phyloP scores from a whole-genome alignment of 2,329 filamentous ascomycete genomes.

The Chrysosporium queenslandicum region DNA sequence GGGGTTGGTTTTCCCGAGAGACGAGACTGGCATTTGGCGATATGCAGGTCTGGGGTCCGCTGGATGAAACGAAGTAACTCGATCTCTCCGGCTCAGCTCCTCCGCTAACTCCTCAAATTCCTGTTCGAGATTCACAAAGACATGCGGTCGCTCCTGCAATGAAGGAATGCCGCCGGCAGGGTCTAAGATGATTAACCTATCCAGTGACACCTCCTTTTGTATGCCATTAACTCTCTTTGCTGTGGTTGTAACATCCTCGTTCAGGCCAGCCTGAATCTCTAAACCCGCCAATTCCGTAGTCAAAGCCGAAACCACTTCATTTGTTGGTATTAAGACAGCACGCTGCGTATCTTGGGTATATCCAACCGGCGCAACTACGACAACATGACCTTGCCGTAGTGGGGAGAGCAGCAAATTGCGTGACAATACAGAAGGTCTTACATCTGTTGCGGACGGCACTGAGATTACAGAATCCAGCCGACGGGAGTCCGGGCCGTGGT shows the following conservation, averaged over 20 bases:
- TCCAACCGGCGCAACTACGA: conserved; percentile 57
- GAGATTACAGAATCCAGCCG: conserved; percentile 52
- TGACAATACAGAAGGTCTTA: conserved; percentile 31
- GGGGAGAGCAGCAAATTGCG: conserved; percentile 53
- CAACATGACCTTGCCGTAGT: conserved; percentile 57
- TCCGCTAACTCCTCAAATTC: conserved; percentile 63
- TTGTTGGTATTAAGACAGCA: conserved; percentile 42
- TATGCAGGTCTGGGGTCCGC: not conserved
- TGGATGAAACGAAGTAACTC: not conserved
- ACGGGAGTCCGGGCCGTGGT: conserved; percentile 58
- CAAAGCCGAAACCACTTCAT: conserved; percentile 64
- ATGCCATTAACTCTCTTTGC: conserved; percentile 33
- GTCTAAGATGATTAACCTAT: conserved; percentile 82
- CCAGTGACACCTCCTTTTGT: conserved; percentile 53
- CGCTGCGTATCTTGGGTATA: conserved; percentile 45
- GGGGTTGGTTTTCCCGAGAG: conserved; percentile 32
- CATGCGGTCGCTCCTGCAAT: conserved; percentile 53
- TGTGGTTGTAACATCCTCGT: conserved; percentile 36
- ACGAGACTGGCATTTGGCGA: conserved; percentile 12
- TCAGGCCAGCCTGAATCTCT: conserved; percentile 37
- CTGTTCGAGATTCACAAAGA: conserved; percentile 89
- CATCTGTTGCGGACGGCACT: conserved; percentile 25
- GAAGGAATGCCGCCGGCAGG: conserved; percentile 75
- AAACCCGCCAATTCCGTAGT: conserved; percentile 65
- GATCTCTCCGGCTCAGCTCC: conserved; percentile 42